These are phyloP conservation scores for Fragaria iinumae DNA, from an alignment of 306 rosid species.

Conservation along the genomic window DNA sequence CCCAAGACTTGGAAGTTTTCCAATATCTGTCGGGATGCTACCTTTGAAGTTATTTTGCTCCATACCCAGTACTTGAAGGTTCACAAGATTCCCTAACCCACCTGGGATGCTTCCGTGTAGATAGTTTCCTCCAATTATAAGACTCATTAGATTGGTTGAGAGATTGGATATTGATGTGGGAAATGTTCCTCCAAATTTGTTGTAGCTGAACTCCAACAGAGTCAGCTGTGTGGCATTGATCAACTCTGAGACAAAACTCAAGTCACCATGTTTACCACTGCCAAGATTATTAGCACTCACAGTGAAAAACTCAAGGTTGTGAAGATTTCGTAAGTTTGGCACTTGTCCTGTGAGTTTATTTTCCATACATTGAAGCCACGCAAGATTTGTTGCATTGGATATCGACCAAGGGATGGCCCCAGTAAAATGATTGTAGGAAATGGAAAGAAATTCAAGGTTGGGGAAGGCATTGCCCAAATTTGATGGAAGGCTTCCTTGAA, in stretches of 20 bases:
- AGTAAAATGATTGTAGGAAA: neutral
- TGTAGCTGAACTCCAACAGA: neutral
- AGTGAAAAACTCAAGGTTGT: fast-evolving
- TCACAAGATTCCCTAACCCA: neutral
- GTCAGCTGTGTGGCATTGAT: neutral
- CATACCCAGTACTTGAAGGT: neutral
- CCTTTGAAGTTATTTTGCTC: neutral
- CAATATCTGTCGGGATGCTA: neutral
- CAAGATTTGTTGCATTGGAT: neutral
- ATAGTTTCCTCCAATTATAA: neutral
- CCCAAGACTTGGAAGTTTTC: neutral
- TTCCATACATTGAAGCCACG: fast-evolving
- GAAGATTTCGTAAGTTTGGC: neutral
- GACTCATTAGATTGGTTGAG: neutral
- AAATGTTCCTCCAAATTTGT: neutral
- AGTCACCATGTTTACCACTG: neutral
- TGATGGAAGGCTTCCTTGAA: slow-evolving; percentile 3
- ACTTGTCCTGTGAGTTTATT: neutral
- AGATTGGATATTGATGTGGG: neutral
- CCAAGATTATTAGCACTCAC: neutral
- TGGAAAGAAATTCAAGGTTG: neutral
- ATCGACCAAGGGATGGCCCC: neutral
- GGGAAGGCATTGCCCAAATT: neutral
- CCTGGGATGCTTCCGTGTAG: neutral
- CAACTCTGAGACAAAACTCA: neutral